phyloP scores from a whole-genome alignment of 257 asterid species.

The Petunia secreta region DNA sequence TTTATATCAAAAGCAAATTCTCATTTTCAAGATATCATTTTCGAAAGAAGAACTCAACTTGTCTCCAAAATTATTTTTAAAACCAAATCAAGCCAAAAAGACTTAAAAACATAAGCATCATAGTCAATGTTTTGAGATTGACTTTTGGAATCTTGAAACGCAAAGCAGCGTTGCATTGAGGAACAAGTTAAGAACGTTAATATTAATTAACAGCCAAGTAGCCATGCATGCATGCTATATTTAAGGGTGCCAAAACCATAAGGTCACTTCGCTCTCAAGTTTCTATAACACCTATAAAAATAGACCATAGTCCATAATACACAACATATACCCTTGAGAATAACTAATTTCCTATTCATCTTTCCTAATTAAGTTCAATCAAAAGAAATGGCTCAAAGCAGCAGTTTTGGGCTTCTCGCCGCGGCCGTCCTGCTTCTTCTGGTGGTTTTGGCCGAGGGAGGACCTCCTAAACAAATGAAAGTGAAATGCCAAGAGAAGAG shows the following conservation, averaged over 20 bases:
- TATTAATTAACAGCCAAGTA: neutral
- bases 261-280: neutral
- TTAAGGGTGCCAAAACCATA: neutral
- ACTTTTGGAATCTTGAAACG: neutral
- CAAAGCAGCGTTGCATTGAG: slow-evolving; percentile 8
- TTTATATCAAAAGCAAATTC: no score
- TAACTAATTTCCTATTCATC: neutral
- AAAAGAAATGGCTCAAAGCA: slow-evolving; percentile 19
- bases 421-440: slow-evolving; percentile 36
- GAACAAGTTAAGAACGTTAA: slow-evolving; percentile 1
- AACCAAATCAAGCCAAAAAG: neutral
- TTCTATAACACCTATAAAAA: neutral
- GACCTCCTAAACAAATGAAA: slow-evolving; percentile 43
- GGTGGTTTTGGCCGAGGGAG: slow-evolving; percentile 42
- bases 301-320: slow-evolving; percentile 4
- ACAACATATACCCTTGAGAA: neutral
- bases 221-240: slow-evolving; percentile 33
- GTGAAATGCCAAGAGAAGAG: slow-evolving; percentile 56
- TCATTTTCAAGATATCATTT: neutral
- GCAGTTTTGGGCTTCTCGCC: slow-evolving; percentile 30
- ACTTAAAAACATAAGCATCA: neutral
- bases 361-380: neutral
- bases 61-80: neutral
- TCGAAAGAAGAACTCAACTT: neutral
- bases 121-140: neutral